A percentile compares a stretch with the other conserved stretches of the same genome.
Evolutionary conservation across 108 stramenopile genomes (phyloP).

Genomic region (Cyclostephanos tholiformis): DNA sequence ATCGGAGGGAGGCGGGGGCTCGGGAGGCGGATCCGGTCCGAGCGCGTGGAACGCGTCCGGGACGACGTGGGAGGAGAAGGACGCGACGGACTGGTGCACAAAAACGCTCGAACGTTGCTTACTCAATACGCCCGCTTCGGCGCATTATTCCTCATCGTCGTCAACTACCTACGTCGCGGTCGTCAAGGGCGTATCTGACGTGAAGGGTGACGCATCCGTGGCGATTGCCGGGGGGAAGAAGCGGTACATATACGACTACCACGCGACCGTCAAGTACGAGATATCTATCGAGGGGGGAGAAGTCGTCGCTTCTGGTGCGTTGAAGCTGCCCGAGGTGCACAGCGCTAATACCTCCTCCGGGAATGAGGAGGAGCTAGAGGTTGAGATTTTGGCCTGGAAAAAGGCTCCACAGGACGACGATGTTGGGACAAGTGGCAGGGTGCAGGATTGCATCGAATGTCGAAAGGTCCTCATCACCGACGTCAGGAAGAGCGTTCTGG

Average conservation of each 20-base stretch:
- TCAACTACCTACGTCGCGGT: conserved; percentile 25
- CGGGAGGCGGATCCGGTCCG: background rate
- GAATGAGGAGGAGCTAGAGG: conserved; percentile 68
- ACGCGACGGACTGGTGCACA: conserved; percentile 81
- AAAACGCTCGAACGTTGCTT: conserved; percentile 54
- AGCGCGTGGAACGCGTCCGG: conserved; percentile 93
- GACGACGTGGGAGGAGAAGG: conserved; percentile 94
- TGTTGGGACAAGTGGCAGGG: conserved; percentile 5
- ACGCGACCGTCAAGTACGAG: conserved; percentile 66
- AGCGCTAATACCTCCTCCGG: conserved; percentile 49
- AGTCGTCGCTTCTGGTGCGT: conserved; percentile 64
- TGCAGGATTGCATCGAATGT: conserved; percentile 40
- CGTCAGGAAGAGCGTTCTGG: conserved; percentile 63
- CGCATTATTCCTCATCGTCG: conserved; percentile 7
- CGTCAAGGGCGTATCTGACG: conserved; percentile 62
- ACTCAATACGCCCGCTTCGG: conserved; percentile 45
- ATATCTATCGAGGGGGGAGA: conserved; percentile 58
- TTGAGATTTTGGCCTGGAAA: conserved; percentile 65
- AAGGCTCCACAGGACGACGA: conserved; percentile 38
- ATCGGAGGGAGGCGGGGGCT: conserved; percentile 22
- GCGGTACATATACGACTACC: conserved; percentile 93
- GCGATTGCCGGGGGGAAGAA: conserved; percentile 92
- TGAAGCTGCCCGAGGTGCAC: conserved; percentile 78
- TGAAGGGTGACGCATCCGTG: conserved; percentile 94
- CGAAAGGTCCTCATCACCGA: conserved; percentile 51